Conservation (phyloP, 148 eudicot genomes). For the Suaeda aralocaspica region DNA sequence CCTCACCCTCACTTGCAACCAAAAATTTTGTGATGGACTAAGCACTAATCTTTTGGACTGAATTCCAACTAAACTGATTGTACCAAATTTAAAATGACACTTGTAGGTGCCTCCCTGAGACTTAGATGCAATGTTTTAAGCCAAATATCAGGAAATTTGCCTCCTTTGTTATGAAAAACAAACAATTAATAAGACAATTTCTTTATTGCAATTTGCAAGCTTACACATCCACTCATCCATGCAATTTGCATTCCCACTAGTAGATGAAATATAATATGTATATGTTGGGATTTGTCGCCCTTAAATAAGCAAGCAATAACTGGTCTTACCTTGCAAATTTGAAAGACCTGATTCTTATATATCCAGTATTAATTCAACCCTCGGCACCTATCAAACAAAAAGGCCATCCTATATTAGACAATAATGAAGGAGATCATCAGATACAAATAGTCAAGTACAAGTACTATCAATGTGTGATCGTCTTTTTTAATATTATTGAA, state of each 20-base stretch:
- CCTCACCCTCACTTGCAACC: too few species aligned
- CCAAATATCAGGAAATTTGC: background rate
- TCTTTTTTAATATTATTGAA: too few species aligned
- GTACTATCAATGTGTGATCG: too few species aligned
- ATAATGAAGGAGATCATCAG: background rate
- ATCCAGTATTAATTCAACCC: background rate
- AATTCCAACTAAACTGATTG: too few species aligned
- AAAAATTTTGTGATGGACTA: background rate
- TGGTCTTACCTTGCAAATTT: conserved; percentile 6
- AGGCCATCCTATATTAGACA: background rate
- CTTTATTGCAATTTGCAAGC: background rate
- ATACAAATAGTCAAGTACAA: background rate
- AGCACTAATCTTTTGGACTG: background rate
- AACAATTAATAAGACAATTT: background rate
- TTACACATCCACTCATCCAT: background rate
- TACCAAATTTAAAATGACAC: too few species aligned
- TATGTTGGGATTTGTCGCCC: too few species aligned
- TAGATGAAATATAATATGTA: too few species aligned
- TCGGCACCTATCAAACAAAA: background rate
- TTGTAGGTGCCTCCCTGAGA: too few species aligned
- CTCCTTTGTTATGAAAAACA: background rate
- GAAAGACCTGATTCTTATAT: background rate
- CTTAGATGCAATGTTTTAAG: too few species aligned
- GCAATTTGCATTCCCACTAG: too few species aligned
- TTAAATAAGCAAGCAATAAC: background rate